phyloP scores from a whole-genome alignment of 371 early-diverging fungal genomes.

The Rhizopus delemar region DNA sequence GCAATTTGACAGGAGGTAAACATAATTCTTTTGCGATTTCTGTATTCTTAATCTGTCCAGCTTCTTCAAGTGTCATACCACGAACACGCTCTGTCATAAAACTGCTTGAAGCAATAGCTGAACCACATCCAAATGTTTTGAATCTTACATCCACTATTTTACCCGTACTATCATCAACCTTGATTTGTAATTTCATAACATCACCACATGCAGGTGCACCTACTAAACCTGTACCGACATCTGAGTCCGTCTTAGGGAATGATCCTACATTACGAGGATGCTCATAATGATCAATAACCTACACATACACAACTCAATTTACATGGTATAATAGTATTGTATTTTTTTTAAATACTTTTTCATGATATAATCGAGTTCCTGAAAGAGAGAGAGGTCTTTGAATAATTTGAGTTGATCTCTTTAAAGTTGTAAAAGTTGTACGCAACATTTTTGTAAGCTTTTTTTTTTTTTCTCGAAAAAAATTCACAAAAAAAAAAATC shows the following conservation, averaged over 20 bases:
- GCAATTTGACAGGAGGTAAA: conserved; percentile 98
- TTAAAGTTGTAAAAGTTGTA: conserved; percentile 25
- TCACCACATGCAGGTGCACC: conserved; percentile 99
- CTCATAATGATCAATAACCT: conserved; percentile 94
- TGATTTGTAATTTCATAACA: conserved; percentile 99
- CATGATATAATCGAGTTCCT: conserved; percentile 64
- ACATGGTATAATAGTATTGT: not conserved
- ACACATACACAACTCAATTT: conserved; percentile 2
- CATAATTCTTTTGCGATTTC: conserved; percentile 96
- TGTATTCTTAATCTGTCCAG: conserved; percentile 91
- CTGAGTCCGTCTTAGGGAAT: conserved; percentile 77
- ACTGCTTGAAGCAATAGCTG: conserved; percentile 95
- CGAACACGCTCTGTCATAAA: conserved; percentile 95
- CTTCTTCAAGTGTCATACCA: conserved; percentile 91
- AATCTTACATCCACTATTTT: conserved; percentile 97
- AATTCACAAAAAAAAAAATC: conserved; percentile 7
- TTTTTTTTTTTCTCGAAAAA: not conserved
- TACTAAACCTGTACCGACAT: conserved; percentile 98
- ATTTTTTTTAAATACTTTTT: conserved; percentile 52
- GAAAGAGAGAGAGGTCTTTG: conserved; percentile 35
- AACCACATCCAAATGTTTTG: conserved; percentile 99
- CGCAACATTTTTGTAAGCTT: conserved; percentile 26
- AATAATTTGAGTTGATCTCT: conserved; percentile 23
- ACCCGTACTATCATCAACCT: conserved; percentile 87
- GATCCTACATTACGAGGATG: conserved; percentile 98